Percentiles rank a stretch among this genome's conserved stretches.
Evolutionary conservation across 495 filamentous ascomycete genomes (phyloP).

Genomic region (Hyaloscypha hepaticicola): DNA sequence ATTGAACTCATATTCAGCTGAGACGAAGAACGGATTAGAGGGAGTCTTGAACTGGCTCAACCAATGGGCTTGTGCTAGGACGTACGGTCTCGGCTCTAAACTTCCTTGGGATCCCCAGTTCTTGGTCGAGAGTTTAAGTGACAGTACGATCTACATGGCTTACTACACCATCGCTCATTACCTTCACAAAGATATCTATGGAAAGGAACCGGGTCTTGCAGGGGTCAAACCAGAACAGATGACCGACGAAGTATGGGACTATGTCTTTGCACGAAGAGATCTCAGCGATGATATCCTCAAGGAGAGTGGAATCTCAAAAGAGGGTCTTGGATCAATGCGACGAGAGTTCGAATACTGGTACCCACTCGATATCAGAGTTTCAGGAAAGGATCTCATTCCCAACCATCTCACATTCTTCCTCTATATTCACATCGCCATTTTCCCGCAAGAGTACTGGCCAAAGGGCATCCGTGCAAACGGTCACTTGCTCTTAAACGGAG

Average conservation of each 20-base stretch:
- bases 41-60: slow-evolving; percentile 86
- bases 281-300: slow-evolving; percentile 60
- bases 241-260: slow-evolving; percentile 97
- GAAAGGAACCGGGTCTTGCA: slow-evolving; percentile 63
- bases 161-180: slow-evolving; percentile 95
- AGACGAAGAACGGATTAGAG: slow-evolving; percentile 81
- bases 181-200: slow-evolving; percentile 69
- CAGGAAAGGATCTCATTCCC: slow-evolving; percentile 83
- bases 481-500: slow-evolving; percentile 88
- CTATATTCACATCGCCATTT: slow-evolving; percentile 91
- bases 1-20: slow-evolving; percentile 74
- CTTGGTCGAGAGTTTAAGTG: slow-evolving; percentile 88
- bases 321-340: slow-evolving; percentile 72
- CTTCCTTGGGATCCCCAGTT: slow-evolving; percentile 93
- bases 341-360: slow-evolving; percentile 97
- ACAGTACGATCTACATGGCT: slow-evolving; percentile 92
- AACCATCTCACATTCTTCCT: slow-evolving; percentile 96
- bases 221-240: slow-evolving; percentile 78
- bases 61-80: slow-evolving; percentile 92
- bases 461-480: slow-evolving; percentile 81
- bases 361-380: slow-evolving; percentile 80
- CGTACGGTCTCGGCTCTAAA: slow-evolving; percentile 90
- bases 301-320: slow-evolving; percentile 66
- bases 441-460: slow-evolving; percentile 84
- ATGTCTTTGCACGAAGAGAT: slow-evolving; percentile 72